These are phyloP conservation scores for Candida ulmi DNA, from an alignment of 805 yeast species.

Conservation along the genomic window DNA sequence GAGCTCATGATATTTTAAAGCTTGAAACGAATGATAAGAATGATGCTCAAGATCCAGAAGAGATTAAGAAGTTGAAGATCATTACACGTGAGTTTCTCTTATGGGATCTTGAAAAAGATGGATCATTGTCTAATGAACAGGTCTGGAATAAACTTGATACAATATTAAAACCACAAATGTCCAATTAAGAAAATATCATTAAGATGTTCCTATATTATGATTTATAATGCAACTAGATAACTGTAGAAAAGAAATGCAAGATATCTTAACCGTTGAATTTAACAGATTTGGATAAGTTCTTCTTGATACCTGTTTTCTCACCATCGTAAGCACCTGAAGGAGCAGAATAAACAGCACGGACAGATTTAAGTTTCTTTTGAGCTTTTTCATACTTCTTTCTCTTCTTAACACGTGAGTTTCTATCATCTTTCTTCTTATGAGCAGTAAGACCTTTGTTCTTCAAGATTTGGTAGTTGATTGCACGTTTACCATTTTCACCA, in stretches of 20 bases:
- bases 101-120: slow-evolving; percentile 16
- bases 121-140: background rate
- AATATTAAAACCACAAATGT: background rate
- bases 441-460: slow-evolving; percentile 97
- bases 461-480: slow-evolving; percentile 87
- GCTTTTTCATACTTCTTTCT: slow-evolving; percentile 95
- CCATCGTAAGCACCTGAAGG: slow-evolving; percentile 83
- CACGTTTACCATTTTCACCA: slow-evolving; percentile 87
- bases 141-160: background rate
- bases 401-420: slow-evolving; percentile 97
- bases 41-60: too few relatives aligned
- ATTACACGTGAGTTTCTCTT: slow-evolving; percentile 13
- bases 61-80: slow-evolving; percentile 7
- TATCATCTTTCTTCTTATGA: slow-evolving; percentile 84
- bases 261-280: slow-evolving; percentile 41
- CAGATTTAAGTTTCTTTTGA: slow-evolving; percentile 85
- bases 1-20: slow-evolving; percentile 27
- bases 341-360: slow-evolving; percentile 79
- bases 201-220: background rate
- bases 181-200: background rate
- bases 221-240: too few relatives aligned
- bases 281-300: slow-evolving; percentile 84
- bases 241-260: too few relatives aligned
- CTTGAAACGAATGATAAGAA: slow-evolving; percentile 1
- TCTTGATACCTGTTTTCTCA: slow-evolving; percentile 96